These are phyloP conservation scores for Xylaria curta DNA, from an alignment of 495 filamentous ascomycete genomes.

Conservation along the genomic window DNA sequence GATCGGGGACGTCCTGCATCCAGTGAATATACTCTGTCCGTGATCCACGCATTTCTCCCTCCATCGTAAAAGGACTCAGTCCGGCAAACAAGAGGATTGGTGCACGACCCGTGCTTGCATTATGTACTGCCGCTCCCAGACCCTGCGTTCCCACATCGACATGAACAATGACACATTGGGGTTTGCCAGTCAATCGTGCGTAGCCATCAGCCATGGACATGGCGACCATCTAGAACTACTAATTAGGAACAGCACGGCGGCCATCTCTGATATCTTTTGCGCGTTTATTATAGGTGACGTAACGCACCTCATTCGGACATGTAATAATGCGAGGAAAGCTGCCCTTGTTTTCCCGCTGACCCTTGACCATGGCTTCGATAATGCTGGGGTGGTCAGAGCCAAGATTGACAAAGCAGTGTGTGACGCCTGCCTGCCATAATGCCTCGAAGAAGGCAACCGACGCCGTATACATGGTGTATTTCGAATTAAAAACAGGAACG, in stretches of 20 bases:
- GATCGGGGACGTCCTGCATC: conserved; percentile 96
- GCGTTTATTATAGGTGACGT: neutral
- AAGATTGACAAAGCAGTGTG: conserved; percentile 91
- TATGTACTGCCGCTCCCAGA: conserved; percentile 86
- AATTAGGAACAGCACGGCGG: conserved; percentile 1
- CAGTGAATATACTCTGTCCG: conserved; percentile 97
- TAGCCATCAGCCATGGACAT: conserved; percentile 97
- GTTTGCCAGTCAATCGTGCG: conserved; percentile 82
- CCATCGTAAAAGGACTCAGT: conserved; percentile 85
- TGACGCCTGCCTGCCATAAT: conserved; percentile 88
- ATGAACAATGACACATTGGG: conserved; percentile 92
- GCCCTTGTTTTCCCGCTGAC: conserved; percentile 66
- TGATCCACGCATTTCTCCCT: conserved; percentile 87
- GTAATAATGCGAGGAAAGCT: conserved; percentile 88
- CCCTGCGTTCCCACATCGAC: conserved; percentile 97
- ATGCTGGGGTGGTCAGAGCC: conserved; percentile 94
- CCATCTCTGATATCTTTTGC: neutral
- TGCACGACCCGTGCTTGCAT: conserved; percentile 82
- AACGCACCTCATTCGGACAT: conserved; percentile 84
- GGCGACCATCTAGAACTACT: conserved; percentile 79
- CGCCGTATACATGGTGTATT: conserved; percentile 52
- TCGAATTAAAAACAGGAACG: neutral
- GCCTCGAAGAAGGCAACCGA: conserved; percentile 91
- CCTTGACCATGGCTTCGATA: conserved; percentile 95
- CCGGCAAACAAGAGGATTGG: conserved; percentile 93